A percentile compares a stretch with the other conserved stretches of the same genome.
Evolutionary conservation across 202 grass and related monocot genomes (phyloP).

Genomic region (Panicum hallii): DNA sequence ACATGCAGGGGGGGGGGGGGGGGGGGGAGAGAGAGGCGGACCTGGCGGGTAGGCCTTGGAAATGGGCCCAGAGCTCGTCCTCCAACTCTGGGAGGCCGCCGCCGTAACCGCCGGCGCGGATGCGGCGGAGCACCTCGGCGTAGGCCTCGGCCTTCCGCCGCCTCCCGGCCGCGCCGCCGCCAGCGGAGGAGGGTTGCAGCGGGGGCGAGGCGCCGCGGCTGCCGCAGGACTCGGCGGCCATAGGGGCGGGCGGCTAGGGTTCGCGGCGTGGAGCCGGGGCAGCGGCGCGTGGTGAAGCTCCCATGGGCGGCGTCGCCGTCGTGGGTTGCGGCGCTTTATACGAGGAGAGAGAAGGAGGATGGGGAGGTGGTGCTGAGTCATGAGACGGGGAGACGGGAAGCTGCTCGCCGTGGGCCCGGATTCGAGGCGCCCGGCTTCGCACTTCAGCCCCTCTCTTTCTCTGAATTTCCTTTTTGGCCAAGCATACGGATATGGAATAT

Average conservation of each 20-base stretch:
- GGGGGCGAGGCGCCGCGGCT: conserved; percentile 58
- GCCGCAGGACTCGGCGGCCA: conserved; percentile 65
- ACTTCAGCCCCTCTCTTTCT: neutral
- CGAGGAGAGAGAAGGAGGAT: conserved; percentile 37
- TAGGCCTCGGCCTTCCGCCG: conserved; percentile 58
- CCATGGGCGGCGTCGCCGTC: conserved; percentile 52
- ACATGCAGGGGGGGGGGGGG: neutral
- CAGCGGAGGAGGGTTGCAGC: conserved; percentile 15
- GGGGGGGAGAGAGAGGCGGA: neutral
- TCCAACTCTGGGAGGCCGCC: conserved; percentile 37
- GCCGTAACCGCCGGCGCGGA: conserved; percentile 37
- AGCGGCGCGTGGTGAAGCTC: conserved; percentile 3
- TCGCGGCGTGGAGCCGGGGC: neutral
- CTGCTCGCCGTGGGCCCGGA: conserved; percentile 34
- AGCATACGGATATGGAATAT: neutral
- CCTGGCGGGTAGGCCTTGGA: conserved; percentile 68
- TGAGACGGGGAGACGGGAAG: conserved; percentile 66
- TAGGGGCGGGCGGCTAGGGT: conserved; percentile 26
- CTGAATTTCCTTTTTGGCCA: neutral
- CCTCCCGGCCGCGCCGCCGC: conserved; percentile 32
- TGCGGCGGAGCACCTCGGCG: conserved; percentile 63
- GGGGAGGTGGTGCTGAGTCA: conserved; percentile 43
- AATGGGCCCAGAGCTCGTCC: conserved; percentile 71
- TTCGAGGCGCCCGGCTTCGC: conserved; percentile 21
- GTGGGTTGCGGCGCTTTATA: conserved; percentile 52